Base-by-base conservation (phyloP, 2,329 filamentous ascomycete genomes). In the Colletotrichum neosansevieriae region DNA sequence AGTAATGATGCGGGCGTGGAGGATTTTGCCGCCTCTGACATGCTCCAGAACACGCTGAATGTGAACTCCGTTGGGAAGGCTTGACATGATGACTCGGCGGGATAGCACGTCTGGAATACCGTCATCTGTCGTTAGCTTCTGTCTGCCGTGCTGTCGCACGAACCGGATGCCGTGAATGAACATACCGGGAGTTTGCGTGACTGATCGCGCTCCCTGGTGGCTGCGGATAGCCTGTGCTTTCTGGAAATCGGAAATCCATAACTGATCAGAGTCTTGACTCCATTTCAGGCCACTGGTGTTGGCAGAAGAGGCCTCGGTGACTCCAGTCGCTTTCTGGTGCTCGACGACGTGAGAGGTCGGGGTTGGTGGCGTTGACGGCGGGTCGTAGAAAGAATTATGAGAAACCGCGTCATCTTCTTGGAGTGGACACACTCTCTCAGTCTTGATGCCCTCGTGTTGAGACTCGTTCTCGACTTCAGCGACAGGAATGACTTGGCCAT, bases 101-200 rank as follows among this genome's bases (percentile, higher is more conserved):
- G 59, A 71, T 4, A 51, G 32, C 19, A 60, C 49, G n/a, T 66
- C 66, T 69, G 49, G 34, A 13, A 56, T 29, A 12, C 21, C 54
- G 19, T 50, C 11, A 9, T 50, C 24, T 45, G n/a, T 24, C 6
- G 17, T 69, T 56, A 66, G 61, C 56, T 38, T 36, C 19, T 63
- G 58, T 9, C 12, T 40, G 19, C 7, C 49, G 15, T 34, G 38
- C 11, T 56, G 17, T 13, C 67, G 58, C 10, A 64, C 15, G 42
- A 59, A 70, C 9, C 68, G 58, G 34, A 69, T 44, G 15, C 68
- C 68, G 56, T 68, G 38, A 24, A 49, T 49, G 32, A 69, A 70
- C 63, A 68, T 70, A 59, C 58, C 58, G 38, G 67, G 67, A 36
- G 11, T 57, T 17, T 47, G 34, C 11, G 17, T 38, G 42, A 7